phyloP scores from a whole-genome alignment of 805 yeast genomes.

The Teunomyces tritomae region DNA sequence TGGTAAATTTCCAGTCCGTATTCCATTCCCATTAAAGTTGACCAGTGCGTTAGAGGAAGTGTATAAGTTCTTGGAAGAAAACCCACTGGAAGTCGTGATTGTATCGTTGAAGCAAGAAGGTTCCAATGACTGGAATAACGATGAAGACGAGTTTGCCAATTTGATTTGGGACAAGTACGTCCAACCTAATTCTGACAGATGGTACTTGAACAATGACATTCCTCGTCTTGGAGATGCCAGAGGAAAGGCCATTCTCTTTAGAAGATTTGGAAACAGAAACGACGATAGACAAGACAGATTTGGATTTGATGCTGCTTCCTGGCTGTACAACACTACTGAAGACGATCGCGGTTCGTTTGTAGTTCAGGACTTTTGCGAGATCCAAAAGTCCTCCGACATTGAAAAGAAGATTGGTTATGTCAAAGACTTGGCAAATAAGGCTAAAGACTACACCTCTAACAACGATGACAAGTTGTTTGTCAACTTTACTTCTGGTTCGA shows the following conservation, averaged over 20 bases:
- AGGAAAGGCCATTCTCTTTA: constrained; percentile 63
- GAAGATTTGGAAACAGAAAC: constrained; percentile 66
- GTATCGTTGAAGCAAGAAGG: constrained; percentile 77
- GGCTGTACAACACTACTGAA: constrained; percentile 64
- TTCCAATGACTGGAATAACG: constrained; percentile 59
- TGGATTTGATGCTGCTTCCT: constrained; percentile 67
- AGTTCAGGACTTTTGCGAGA: constrained; percentile 76
- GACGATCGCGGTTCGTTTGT: constrained; percentile 62
- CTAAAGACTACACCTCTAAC: constrained; percentile 46
- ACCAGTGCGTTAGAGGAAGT: constrained; percentile 53
- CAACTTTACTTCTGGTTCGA: constrained; percentile 73
- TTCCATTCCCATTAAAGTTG: constrained; percentile 56
- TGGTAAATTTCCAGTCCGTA: constrained; percentile 71
- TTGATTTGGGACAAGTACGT: constrained; percentile 59
- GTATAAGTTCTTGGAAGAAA: constrained; percentile 50
- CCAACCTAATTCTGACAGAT: constrained; percentile 46
- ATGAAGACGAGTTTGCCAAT: constrained; percentile 62
- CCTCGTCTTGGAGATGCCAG: constrained; percentile 62
- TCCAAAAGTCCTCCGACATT: constrained; percentile 51
- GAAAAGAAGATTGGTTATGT: constrained; percentile 56
- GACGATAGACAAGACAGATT: constrained; percentile 40
- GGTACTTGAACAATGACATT: constrained; percentile 57
- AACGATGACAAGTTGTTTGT: constrained; percentile 57
- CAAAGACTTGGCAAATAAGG: constrained; percentile 52
- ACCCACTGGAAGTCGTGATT: constrained; percentile 59